Base-by-base conservation (phyloP, 2,329 filamentous ascomycete species). In the Colletotrichum gloeosporioides region DNA sequence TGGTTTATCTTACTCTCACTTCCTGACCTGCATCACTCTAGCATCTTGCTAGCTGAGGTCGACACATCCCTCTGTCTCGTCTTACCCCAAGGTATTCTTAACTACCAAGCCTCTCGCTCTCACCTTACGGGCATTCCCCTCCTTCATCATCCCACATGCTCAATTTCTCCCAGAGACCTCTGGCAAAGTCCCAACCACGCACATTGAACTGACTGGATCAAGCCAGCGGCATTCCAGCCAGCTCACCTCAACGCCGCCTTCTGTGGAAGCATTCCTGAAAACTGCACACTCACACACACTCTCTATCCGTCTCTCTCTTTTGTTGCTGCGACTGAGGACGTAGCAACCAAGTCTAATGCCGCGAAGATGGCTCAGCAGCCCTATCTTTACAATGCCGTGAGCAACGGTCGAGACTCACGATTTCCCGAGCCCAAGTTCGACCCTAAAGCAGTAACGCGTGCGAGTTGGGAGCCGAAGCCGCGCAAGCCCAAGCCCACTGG, bases 371-470 rank as follows among this genome's bases (percentile, higher is more conserved):
- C 80, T 76, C 83, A 81, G 53, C 85, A 84, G 85, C 95, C 95
- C 71, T 97, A 93, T 87, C 89, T 96, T 84, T 97, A 97, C 86
- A 90, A 92, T 77, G 80, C 85, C 80, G 90, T 78, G 83, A 85
- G 79, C 81, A 82, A 88, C 80, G 89, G 92, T 82, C 82, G 88
- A 80, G 89, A 92, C 82, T 86, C 88, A 64, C 89, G 89, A 79
- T 90, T 90, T 78, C 90, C 86, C 82, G 86, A 84, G 83, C 87
- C 81, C 81, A 86, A 83, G n/a, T 98, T 98, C 85, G 96, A 98
- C 81, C 96, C 96, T 65, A 98, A 96, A 84, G 94, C 95, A 76
- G 90, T 96, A 65, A 96, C 95, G 27, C 91, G 95, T 82, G 94
- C 95, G 77, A 96, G 94, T 85, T 95, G 92, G 88, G 87, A 92